Percentiles rank a stretch among this genome's conserved stretches.
Evolutionary conservation across 176 grass and related monocot genomes (phyloP).

Genomic region (Aegilops longissima): DNA sequence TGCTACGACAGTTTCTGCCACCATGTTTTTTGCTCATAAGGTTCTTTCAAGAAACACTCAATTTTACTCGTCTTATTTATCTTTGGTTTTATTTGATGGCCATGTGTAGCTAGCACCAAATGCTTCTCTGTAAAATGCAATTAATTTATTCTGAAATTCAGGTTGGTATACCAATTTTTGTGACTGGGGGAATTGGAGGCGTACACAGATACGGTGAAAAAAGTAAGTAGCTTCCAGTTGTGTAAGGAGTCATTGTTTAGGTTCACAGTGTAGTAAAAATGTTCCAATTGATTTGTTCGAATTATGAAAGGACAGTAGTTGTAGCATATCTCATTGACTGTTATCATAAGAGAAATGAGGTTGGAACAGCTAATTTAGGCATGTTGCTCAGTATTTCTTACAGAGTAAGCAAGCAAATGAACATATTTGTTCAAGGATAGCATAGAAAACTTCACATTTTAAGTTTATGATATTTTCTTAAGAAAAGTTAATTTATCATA

Average conservation of each 20-base stretch:
- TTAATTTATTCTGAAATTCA: conserved; percentile 33
- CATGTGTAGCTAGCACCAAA: conserved; percentile 4
- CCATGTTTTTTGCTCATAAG: conserved; percentile 95
- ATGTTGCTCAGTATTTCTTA: not conserved
- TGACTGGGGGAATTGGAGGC: conserved; percentile 80
- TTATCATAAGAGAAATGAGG: not conserved
- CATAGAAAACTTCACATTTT: not conserved
- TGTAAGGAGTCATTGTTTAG: not conserved
- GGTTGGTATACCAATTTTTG: conserved; percentile 91
- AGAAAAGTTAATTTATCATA: not conserved
- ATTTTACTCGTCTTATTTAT: not conserved
- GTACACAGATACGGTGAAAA: conserved; percentile 87
- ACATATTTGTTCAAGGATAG: not conserved
- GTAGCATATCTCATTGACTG: not conserved
- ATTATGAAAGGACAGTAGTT: not conserved
- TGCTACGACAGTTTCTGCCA: conserved; percentile 91
- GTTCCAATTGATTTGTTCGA: not conserved
- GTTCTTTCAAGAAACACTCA: conserved; percentile 13
- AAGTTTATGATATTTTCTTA: not conserved
- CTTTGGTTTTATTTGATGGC: not conserved
- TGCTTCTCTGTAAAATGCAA: not conserved
- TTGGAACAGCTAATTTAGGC: not conserved
- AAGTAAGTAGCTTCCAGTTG: conserved; percentile 56
- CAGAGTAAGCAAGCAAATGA: not conserved
- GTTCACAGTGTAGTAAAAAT: not conserved